phyloP scores from a whole-genome alignment of 1,139 yeast species.

The Zygotorulaspora mrakii region DNA sequence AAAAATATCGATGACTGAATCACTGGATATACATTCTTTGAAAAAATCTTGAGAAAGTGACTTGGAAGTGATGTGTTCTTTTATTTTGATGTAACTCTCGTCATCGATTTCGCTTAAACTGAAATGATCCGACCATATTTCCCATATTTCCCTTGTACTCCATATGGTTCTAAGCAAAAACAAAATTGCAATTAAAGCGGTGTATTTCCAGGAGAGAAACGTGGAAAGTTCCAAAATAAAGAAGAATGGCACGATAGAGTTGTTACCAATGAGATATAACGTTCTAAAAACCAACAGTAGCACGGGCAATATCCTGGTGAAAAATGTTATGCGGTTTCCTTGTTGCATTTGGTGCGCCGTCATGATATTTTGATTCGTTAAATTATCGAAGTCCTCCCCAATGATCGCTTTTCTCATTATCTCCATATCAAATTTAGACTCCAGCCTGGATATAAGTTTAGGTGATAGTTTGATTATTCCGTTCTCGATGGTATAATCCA shows the following conservation, averaged over 20 bases:
- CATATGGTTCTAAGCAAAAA: conserved; percentile 23
- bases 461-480: conserved; percentile 18
- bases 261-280: conserved; percentile 22
- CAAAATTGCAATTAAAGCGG: conserved; percentile 16
- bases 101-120: conserved; percentile 19
- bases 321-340: conserved; percentile 1
- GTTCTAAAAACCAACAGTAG: conserved; percentile 18
- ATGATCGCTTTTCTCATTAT: conserved; percentile 6
- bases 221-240: conserved; percentile 22
- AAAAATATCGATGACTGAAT: conserved; percentile 13
- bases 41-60: conserved; percentile 10
- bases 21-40: conserved; percentile 8
- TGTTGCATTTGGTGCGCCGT: conserved; percentile 1
- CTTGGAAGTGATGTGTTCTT: conserved; percentile 13
- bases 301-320: conserved; percentile 8
- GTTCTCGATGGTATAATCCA: conserved; percentile 19
- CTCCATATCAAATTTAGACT: conserved; percentile 10
- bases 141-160: conserved; percentile 27
- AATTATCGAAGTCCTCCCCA: conserved; percentile 1
- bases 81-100: conserved; percentile 14
- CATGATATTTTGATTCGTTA: too few relatives aligned
- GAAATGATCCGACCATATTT: conserved; percentile 28
- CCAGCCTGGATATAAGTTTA: conserved; percentile 12
- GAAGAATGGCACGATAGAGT: conserved; percentile 25
- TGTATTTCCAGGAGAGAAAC: conserved; percentile 21